Base-by-base conservation (phyloP, 495 filamentous ascomycete genomes). In the Symbiotaphrina buchneri region DNA sequence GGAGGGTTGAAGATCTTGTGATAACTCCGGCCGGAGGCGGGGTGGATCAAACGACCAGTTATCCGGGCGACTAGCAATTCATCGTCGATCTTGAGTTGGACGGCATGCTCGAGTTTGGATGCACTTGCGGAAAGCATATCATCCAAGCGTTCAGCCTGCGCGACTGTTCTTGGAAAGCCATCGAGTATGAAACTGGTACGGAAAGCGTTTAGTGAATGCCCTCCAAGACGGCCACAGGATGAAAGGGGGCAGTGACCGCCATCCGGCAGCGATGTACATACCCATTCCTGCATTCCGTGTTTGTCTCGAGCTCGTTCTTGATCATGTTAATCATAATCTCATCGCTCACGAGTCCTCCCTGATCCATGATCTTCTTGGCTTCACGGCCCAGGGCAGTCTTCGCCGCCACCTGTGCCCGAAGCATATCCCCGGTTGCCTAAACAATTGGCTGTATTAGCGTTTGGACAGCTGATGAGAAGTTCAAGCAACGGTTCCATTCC, bases 291-390 rank as follows among this genome's bases (percentile, higher is more conserved):
- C 87, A 99, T 56, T 95, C 84, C 33, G 52, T 40, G 56, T 99
- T 99, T 60, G 65, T 78, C 41, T 91, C 76, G 14, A 99, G 65
- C 64, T 99, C 84, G 51, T 68, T 73, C 68, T 80, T 81, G 60
- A 99, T 99, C 90, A 99, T 99, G 52, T 82, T 77, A 48, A 99
- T 71, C 65, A 99, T 83, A 49, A 99, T 99, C 51, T 95, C 90
- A 49, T 99, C 87, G 54, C 81, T 92, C 46, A 99, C 87, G 34
- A 99, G 68, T 34, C 83, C 87, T 43, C 87, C 87, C 47, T 83
- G 72, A 45, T 99, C 85, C 87, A 99, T 99, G 55, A 99, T 99
- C 72, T 99, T 99, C 74, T 99, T 99, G 36, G 87, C 87, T 59
- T 93, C 82, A 51, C 74, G 70, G 36, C 87, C 87, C 39, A 99